Evolutionary conservation across 371 early-diverging fungal species (phyloP).

Genomic region (Mucor indicus): DNA sequence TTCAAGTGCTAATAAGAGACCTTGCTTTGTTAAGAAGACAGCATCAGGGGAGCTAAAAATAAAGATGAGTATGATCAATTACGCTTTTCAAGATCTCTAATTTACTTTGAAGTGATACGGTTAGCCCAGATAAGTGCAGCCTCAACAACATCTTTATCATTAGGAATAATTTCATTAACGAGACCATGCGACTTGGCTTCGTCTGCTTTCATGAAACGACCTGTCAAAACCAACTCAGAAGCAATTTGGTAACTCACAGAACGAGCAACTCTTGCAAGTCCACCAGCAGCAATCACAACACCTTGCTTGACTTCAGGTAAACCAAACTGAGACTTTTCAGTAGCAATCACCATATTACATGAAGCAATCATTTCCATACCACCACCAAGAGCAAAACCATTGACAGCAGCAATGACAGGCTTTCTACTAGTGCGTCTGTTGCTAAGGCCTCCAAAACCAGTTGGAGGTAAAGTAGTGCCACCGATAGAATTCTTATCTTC

Average conservation of each 20-base stretch:
- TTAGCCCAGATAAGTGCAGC: constrained; percentile 36
- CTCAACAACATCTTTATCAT: constrained; percentile 31
- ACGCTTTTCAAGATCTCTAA: background rate
- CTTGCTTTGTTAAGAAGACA: constrained; percentile 42
- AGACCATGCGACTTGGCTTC: constrained; percentile 45
- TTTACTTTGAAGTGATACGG: constrained; percentile 39
- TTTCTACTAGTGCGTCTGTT: constrained; percentile 36
- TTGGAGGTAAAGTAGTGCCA: constrained; percentile 20
- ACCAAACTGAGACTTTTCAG: constrained; percentile 41
- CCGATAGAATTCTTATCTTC: background rate
- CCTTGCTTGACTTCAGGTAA: constrained; percentile 52
- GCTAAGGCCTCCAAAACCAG: constrained; percentile 48
- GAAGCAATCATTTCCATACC: constrained; percentile 45
- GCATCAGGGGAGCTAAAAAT: constrained; percentile 41
- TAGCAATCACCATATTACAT: constrained; percentile 50
- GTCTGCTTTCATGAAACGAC: constrained; percentile 39
- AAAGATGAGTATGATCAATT: background rate
- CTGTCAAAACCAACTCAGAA: constrained; percentile 44
- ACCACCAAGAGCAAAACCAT: constrained; percentile 50
- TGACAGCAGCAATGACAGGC: constrained; percentile 53
- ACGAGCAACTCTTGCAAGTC: constrained; percentile 40
- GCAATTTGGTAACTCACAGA: constrained; percentile 44
- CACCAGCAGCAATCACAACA: constrained; percentile 45
- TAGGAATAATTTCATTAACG: constrained; percentile 42
- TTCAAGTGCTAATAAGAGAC: constrained; percentile 39